Conservation (phyloP, 441 rosid species). For the Brassica hybrid region DNA sequence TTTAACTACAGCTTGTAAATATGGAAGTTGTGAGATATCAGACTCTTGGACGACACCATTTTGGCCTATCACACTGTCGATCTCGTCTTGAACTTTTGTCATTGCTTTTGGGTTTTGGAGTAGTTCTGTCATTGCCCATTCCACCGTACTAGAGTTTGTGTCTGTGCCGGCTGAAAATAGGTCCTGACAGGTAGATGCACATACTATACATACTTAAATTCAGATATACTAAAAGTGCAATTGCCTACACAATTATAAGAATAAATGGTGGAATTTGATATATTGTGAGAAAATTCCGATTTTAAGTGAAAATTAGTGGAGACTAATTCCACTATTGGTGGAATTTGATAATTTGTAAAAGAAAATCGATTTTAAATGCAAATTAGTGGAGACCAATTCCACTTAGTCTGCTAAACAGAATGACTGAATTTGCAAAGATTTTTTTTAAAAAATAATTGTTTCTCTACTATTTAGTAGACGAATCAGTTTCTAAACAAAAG, state of each 20-base stretch:
- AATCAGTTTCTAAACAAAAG: too few relatives aligned
- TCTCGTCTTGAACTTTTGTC: constrained; percentile 44
- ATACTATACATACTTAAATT: background rate
- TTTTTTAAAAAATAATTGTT: background rate
- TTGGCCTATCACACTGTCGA: constrained; percentile 35
- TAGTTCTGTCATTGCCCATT: constrained; percentile 76
- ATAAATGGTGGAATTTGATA: background rate
- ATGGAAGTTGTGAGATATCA: constrained; percentile 35
- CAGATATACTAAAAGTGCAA: background rate
- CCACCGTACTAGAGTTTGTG: constrained; percentile 62
- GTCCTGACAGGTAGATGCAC: constrained; percentile 40
- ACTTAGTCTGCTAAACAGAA: background rate
- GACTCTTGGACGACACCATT: constrained; percentile 44
- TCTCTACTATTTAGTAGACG: too few relatives aligned
- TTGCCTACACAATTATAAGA: background rate
- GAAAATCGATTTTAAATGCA: too few relatives aligned
- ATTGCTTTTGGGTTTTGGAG: constrained; percentile 48
- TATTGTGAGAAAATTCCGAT: background rate
- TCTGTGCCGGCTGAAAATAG: too few relatives aligned
- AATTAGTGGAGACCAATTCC: too few relatives aligned
- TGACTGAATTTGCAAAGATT: background rate
- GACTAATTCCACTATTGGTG: background rate
- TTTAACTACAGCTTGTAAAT: constrained; percentile 47
- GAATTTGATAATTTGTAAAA: too few relatives aligned
- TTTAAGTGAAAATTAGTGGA: background rate